phyloP scores from a whole-genome alignment of 1,284 basidiomycete genomes.

The Coniferiporia weirii region DNA sequence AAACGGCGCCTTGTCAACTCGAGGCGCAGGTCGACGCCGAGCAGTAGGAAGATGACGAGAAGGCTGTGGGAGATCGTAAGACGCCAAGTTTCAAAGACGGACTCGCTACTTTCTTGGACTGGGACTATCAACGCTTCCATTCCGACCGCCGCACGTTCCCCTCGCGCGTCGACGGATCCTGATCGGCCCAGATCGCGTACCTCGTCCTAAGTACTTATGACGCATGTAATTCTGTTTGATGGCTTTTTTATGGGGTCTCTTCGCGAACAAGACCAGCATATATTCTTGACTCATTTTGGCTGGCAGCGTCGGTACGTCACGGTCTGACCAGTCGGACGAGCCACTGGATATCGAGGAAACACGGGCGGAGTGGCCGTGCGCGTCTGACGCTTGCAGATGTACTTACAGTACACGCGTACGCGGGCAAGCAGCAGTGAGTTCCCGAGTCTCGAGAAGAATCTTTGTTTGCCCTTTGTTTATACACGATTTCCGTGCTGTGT shows the following conservation, averaged over 20 bases:
- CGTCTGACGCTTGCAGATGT: background rate
- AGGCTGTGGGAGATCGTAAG: background rate
- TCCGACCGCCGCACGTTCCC: background rate
- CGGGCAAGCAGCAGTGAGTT: background rate
- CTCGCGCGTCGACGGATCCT: background rate
- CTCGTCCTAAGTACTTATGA: background rate
- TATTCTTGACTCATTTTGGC: too few relatives aligned
- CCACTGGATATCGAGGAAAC: background rate
- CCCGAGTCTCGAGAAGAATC: background rate
- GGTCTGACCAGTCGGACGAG: too few relatives aligned
- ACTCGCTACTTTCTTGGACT: background rate
- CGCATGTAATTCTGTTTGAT: background rate
- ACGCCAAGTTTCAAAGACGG: background rate
- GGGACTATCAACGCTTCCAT: background rate
- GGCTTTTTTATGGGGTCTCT: background rate
- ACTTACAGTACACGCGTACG: conserved; percentile 2
- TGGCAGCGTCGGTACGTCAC: too few relatives aligned
- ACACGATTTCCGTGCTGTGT: background rate
- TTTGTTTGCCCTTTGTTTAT: background rate
- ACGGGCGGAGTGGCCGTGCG: background rate
- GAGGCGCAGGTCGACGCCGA: background rate
- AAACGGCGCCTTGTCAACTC: background rate
- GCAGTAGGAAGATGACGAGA: background rate
- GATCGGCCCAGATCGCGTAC: background rate
- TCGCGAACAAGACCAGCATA: too few relatives aligned